A percentile compares a stretch with the other conserved stretches of the same genome.
Conservation (phyloP, 225 moss, liverwort and hornwort species). For the Physcomitrium patens region DNA sequence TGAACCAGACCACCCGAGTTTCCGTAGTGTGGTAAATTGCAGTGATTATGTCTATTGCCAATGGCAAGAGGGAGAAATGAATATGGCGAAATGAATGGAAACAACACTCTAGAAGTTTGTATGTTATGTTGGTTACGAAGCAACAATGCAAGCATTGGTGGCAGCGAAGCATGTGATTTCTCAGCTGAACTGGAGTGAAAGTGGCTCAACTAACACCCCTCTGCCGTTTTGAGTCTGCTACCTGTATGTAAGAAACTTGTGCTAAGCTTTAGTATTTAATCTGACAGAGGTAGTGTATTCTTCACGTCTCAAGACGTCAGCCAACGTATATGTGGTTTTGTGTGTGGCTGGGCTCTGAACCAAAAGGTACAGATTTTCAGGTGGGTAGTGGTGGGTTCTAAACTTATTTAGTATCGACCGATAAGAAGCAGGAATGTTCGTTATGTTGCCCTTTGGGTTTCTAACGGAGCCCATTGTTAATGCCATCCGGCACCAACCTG, state of each 20-base stretch:
- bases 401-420: background rate
- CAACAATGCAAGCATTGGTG: background rate
- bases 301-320: background rate
- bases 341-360: background rate
- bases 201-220: background rate
- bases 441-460: background rate
- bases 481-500: too few relatives aligned
- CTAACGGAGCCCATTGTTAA: too few relatives aligned
- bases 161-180: background rate
- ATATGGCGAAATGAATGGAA: too few relatives aligned
- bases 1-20: background rate
- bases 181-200: background rate
- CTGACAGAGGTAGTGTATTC: background rate
- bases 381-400: background rate
- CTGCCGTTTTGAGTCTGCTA: too few relatives aligned
- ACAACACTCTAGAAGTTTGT: too few relatives aligned
- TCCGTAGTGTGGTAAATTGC: too few relatives aligned
- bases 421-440: background rate
- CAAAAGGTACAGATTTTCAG: background rate
- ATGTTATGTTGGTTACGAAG: background rate
- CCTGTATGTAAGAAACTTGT: background rate
- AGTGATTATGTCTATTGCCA: too few relatives aligned
- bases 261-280: too few relatives aligned
- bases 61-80: too few relatives aligned
- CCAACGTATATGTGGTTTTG: background rate